A percentile compares a stretch with the other conserved stretches of the same genome.
Evolutionary conservation across 768 basidiomycete genomes (phyloP).

Genomic region (Kwoniella shandongensis): DNA sequence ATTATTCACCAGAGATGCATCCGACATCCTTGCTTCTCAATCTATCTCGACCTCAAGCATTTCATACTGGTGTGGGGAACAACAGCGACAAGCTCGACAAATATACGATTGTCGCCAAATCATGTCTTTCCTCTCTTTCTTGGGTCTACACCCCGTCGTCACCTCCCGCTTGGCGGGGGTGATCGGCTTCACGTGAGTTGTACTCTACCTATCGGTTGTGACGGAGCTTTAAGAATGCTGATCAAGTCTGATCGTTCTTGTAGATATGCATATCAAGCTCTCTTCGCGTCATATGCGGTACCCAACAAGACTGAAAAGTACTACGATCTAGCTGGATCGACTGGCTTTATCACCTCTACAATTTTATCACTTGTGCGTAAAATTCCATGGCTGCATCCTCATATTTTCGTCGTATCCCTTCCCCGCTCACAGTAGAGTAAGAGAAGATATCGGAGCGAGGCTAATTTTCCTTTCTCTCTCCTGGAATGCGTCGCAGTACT

Average conservation of each 20-base stretch:
- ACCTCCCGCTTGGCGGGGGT: constrained; percentile 44
- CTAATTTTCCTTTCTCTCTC: neutral
- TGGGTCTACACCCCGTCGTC: constrained; percentile 32
- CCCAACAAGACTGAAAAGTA: constrained; percentile 66
- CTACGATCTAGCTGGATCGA: constrained; percentile 67
- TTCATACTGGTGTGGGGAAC: no score
- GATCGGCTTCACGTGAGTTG: constrained; percentile 45
- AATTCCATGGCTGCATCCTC: no score
- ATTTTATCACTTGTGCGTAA: constrained; percentile 60
- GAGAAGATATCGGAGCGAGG: neutral
- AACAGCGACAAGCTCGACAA: neutral
- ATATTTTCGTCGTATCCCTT: neutral
- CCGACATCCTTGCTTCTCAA: no score
- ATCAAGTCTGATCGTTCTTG: neutral
- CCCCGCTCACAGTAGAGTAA: neutral
- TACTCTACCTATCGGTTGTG: neutral
- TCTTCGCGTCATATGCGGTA: constrained; percentile 63
- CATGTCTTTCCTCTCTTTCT: constrained; percentile 20
- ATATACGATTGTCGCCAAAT: neutral
- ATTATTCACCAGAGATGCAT: no score
- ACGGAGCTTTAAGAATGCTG: neutral
- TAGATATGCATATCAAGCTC: constrained; percentile 44
- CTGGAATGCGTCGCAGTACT: no score
- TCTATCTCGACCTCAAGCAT: no score
- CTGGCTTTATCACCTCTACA: constrained; percentile 67